These are phyloP conservation scores for Graphium sp. DNA, from an alignment of 2,329 filamentous ascomycete species.

Conservation along the genomic window DNA sequence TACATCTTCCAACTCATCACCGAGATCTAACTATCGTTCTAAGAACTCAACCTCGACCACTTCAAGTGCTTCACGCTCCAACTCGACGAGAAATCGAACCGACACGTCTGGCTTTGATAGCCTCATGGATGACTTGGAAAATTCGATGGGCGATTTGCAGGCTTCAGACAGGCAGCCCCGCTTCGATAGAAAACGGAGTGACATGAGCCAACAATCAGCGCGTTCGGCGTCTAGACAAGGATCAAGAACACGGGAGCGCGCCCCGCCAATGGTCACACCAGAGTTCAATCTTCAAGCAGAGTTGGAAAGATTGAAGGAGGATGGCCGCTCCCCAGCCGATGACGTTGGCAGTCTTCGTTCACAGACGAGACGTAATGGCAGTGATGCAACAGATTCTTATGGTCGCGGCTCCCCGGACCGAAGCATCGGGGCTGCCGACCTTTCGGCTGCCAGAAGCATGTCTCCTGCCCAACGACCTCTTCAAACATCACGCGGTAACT, in stretches of 20 bases:
- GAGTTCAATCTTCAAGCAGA: slow-evolving; percentile 1
- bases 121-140: slow-evolving; percentile 38
- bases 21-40: slow-evolving; percentile 3
- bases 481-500: slow-evolving; percentile 47
- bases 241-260: too few species aligned
- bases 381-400: slow-evolving; percentile 1
- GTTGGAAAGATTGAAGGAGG: slow-evolving; percentile 1
- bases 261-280: too few species aligned
- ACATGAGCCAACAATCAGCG: too few species aligned
- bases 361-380: too few species aligned
- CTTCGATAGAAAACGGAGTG: slow-evolving; percentile 2
- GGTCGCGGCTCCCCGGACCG: slow-evolving; percentile 18
- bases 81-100: slow-evolving; percentile 17
- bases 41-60: neutral
- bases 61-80: slow-evolving; percentile 1
- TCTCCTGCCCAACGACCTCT: neutral
- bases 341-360: too few species aligned
- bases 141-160: slow-evolving; percentile 25
- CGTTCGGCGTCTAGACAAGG: too few species aligned
- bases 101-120: slow-evolving; percentile 28
- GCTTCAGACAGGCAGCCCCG: slow-evolving; percentile 9
- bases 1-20: slow-evolving; percentile 15
- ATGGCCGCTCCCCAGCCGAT: too few species aligned
- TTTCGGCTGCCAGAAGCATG: too few species aligned
- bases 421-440: too few species aligned